Conservation (phyloP, 345 rosid genomes). For the Brassica nigra region DNA sequence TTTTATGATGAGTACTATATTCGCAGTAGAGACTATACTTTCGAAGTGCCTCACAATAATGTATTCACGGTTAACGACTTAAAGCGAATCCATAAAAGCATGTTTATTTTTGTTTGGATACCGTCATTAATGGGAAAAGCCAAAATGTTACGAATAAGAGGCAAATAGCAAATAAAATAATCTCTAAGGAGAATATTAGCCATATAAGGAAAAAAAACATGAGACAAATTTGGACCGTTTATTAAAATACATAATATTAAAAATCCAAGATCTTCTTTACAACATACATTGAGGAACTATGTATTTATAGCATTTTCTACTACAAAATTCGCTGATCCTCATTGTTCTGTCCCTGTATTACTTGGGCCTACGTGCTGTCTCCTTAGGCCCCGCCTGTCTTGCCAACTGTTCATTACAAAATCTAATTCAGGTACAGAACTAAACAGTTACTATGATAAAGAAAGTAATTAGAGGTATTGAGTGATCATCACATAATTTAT, state of each 20-base stretch:
- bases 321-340: constrained; percentile 42
- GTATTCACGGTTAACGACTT: background rate
- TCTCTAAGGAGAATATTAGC: background rate
- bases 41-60: background rate
- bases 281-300: constrained; percentile 33
- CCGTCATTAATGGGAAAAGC: background rate
- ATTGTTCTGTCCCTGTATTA: constrained; percentile 30
- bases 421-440: background rate
- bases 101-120: background rate
- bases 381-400: constrained; percentile 76
- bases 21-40: background rate
- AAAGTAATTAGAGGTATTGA: background rate
- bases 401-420: constrained; percentile 52
- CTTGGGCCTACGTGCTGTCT: constrained; percentile 59
- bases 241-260: constrained; percentile 27
- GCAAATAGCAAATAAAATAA: constrained; percentile 1
- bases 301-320: constrained; percentile 18
- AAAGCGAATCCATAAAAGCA: constrained; percentile 11
- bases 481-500: constrained; percentile 5
- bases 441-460: background rate
- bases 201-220: constrained; percentile 10
- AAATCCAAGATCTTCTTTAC: constrained; percentile 27
- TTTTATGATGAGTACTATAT: background rate
- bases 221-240: constrained; percentile 34
- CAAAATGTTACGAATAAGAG: constrained; percentile 12